These are phyloP conservation scores for Protea cynaroides DNA, from an alignment of 164 flowering plant species.

Conservation along the genomic window DNA sequence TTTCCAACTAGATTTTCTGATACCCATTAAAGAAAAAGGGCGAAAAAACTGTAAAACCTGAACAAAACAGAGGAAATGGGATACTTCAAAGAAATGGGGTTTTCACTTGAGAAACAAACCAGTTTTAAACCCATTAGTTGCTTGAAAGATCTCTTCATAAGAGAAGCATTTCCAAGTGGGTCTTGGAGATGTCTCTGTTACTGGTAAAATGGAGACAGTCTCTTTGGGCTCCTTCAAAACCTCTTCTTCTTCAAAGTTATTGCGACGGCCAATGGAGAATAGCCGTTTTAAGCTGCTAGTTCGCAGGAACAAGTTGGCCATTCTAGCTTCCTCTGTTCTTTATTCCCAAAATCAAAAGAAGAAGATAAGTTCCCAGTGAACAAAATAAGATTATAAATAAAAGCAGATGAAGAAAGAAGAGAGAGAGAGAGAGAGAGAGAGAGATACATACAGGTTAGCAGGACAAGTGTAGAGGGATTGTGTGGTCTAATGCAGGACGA, in stretches of 20 bases:
- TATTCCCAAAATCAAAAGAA: not conserved
- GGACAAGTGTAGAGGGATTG: too few relatives aligned
- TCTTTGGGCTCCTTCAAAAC: slow-evolving; percentile 7
- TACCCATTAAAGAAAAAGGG: slow-evolving; percentile 5
- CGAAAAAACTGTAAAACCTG: not conserved
- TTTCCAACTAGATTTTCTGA: slow-evolving; percentile 82
- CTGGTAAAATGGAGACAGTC: slow-evolving; percentile 3
- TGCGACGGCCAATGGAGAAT: slow-evolving; percentile 49
- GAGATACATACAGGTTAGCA: too few relatives aligned
- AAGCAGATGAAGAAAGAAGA: too few relatives aligned
- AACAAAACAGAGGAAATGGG: not conserved
- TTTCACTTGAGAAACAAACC: slow-evolving; percentile 28
- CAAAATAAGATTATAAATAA: too few relatives aligned
- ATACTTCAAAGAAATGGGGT: not conserved
- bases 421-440: too few relatives aligned
- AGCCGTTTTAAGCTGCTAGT: slow-evolving; percentile 62
- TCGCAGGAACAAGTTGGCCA: slow-evolving; percentile 20
- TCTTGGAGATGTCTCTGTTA: slow-evolving; percentile 25
- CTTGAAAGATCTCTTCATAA: slow-evolving; percentile 61
- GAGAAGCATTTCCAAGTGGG: slow-evolving; percentile 90
- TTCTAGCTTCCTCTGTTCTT: not conserved
- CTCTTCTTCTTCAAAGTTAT: slow-evolving; percentile 30
- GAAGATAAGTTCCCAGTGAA: too few relatives aligned
- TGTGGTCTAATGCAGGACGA: too few relatives aligned
- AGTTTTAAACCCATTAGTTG: slow-evolving; percentile 69